These are phyloP conservation scores for Rachicladosporium sp. DNA, from an alignment of 2,329 filamentous ascomycete genomes.

Conservation along the genomic window DNA sequence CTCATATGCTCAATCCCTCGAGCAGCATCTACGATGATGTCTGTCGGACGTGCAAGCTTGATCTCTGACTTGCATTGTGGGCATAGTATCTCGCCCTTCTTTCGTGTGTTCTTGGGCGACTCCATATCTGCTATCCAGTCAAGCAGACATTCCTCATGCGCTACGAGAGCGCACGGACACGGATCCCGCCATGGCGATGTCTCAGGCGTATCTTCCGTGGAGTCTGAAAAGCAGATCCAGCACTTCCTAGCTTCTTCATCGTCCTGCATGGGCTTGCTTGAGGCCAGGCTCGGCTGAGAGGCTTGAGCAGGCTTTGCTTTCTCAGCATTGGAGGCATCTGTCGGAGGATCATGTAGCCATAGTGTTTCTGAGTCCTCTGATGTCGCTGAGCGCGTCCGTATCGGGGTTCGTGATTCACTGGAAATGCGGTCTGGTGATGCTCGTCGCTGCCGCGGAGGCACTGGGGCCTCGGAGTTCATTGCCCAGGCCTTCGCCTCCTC, in stretches of 20 bases:
- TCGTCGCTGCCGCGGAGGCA: constrained; percentile 21
- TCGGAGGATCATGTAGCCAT: constrained; percentile 26
- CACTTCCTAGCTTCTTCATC: constrained; percentile 37
- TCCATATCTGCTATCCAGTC: constrained; percentile 88
- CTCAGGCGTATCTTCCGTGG: constrained; percentile 48
- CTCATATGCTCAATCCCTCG: constrained; percentile 47
- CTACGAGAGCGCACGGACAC: constrained; percentile 79
- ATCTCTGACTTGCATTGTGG: constrained; percentile 84
- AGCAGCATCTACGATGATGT: constrained; percentile 56
- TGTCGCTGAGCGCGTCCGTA: constrained; percentile 24
- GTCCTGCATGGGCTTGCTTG: constrained; percentile 5
- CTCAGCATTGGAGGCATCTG: constrained; percentile 4
- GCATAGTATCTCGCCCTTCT: constrained; percentile 55
- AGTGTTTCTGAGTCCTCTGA: constrained; percentile 36
- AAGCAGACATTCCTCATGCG: constrained; percentile 78
- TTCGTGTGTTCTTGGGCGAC: constrained; percentile 40
- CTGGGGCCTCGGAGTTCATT: too few species aligned
- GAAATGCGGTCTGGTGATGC: constrained; percentile 11
- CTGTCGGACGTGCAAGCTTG: constrained; percentile 59
- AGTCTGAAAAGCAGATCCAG: constrained; percentile 58
- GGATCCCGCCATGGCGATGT: constrained; percentile 68
- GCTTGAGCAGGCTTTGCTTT: constrained; percentile 4
- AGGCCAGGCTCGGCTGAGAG: constrained; percentile 6
- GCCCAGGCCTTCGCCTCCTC: too few species aligned
- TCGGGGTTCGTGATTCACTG: constrained; percentile 9